Base-by-base conservation (phyloP, 2,329 filamentous ascomycete species). In the Sarocladiaceae sp. region DNA sequence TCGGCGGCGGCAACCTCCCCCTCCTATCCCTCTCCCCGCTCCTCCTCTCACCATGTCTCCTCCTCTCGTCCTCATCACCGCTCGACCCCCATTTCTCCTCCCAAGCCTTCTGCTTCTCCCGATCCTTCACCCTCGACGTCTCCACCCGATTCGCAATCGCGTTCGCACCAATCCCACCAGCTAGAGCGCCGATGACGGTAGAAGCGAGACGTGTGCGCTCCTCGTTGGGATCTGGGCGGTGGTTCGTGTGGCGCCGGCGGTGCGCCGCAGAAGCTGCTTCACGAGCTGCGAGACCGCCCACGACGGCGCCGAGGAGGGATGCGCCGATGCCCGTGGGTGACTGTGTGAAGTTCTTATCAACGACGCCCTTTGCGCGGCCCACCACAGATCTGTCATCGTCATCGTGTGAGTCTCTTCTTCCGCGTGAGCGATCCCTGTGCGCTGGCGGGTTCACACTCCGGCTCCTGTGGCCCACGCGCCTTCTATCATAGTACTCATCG, bases 101-200 rank as follows among this genome's bases (percentile, higher is more conserved):
- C 64, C 65, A 64, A 4, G 53, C 53, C 11, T 58, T 49, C 47
- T 65, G 58, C 15, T 55, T 57, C n/a, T 53, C 51, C 24, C 56
- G 56, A 35, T 59, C 61, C 24, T 58, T 57, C 12, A 61, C 59
- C 11, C 59, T 58, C 6, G 60, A 59, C 42, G 58, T 55, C 52
- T 72, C 69, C 10, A 73, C 55, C 35, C 61, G 61, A 49, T 65
- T 69, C 50, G 70, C 67, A 27, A 74, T 54, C 12, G 68, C 71
- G 44, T 74, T 78, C 11, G 74, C 74, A 4, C 73, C 73, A 9
- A 79, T 62, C 3, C 74, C 74, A 3, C 73, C 74, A 1, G 75
- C 73, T 3, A 75, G 70, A 2, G 73, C 75, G 2, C 75, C 74
- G 3, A 78, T 63, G 9, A 78, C 59, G 9, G 75, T 76, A 3